These are phyloP conservation scores for Penicillium tannophilum DNA, from an alignment of 495 filamentous ascomycete genomes.

Conservation along the genomic window DNA sequence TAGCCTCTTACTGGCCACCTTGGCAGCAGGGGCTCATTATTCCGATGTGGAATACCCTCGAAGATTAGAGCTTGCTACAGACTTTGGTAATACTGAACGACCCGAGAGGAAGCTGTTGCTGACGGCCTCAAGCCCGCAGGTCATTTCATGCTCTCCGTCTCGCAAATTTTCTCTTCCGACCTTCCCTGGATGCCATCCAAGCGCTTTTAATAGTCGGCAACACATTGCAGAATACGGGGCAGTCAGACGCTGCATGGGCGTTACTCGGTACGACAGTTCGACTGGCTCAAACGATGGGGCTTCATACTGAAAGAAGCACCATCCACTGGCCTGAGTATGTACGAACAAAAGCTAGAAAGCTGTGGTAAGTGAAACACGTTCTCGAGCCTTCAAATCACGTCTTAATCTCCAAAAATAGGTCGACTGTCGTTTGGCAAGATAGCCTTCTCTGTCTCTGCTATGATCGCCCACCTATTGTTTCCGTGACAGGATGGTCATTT, in stretches of 20 bases:
- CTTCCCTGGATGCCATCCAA: constrained; percentile 45
- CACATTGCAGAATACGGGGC: constrained; percentile 50
- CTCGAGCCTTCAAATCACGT: background rate
- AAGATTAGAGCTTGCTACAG: constrained; percentile 31
- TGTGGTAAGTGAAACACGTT: constrained; percentile 28
- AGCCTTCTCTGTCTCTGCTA: constrained; percentile 40
- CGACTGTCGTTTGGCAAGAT: constrained; percentile 40
- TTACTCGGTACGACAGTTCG: constrained; percentile 47
- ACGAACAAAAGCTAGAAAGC: constrained; percentile 22
- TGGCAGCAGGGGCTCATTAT: constrained; percentile 55
- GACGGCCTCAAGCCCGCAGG: constrained; percentile 26
- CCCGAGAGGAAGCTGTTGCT: background rate
- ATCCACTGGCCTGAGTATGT: constrained; percentile 30
- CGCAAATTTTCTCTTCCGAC: constrained; percentile 50
- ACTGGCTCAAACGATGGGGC: constrained; percentile 48
- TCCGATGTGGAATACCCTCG: constrained; percentile 41
- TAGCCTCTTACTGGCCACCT: constrained; percentile 49
- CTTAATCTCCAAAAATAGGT: constrained; percentile 17
- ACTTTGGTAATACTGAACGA: constrained; percentile 30
- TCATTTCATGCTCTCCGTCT: constrained; percentile 44
- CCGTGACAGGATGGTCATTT: constrained; percentile 27
- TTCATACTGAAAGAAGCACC: constrained; percentile 35
- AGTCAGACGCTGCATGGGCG: constrained; percentile 53
- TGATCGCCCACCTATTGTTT: constrained; percentile 37
- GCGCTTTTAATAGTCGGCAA: constrained; percentile 48